Base-by-base conservation (phyloP, 2,329 filamentous ascomycete species). In the Didymella exigua region DNA sequence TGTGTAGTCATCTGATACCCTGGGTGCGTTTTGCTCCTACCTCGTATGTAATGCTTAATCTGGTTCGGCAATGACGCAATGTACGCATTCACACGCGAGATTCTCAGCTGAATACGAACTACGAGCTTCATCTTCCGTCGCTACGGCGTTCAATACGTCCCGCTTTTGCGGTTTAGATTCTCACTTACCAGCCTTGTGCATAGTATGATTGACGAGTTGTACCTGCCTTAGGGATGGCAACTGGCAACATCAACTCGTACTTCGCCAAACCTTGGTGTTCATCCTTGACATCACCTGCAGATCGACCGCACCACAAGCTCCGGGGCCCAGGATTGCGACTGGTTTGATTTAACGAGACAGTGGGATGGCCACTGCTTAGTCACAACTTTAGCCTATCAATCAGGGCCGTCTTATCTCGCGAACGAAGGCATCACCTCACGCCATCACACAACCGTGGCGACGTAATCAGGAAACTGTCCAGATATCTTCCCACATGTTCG, bases 191-290 rank as follows among this genome's bases (percentile, higher is more conserved):
- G 31, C 33, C 29, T 9, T 37, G 27, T 30, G 30, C 16, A 10
- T 26, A 26, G n/a, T 36, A 10, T 18, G 10, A 36, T 11, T 6
- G 8, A 19, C 10, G 27, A 30, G n/a, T 7, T 24, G 34, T 36
- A 21, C 49, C 36, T 93, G 86, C 30, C 27, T 49, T 49, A 49
- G 83, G 38, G 34, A 42, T 40, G 42, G 45, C 29, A 50, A 50
- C 46, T 57, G 58, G 46, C 53, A 57, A 45, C n/a, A 46, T 41
- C 33, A 56, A 54, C 63, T 60, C 62, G 58, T 63, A 54, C 53
- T 56, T 67, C 59, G 56, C 57, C 56, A 59, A 61, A 57, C 42
- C 55, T 50, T 63, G 19, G 53, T 57, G 54, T n/a, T 27, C 30
- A 47, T 41, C 56, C 40, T 31, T 44, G 48, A 50, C 36, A 42